Base-by-base conservation (phyloP, 768 basidiomycete genomes). In the Roridomyces roridus region DNA sequence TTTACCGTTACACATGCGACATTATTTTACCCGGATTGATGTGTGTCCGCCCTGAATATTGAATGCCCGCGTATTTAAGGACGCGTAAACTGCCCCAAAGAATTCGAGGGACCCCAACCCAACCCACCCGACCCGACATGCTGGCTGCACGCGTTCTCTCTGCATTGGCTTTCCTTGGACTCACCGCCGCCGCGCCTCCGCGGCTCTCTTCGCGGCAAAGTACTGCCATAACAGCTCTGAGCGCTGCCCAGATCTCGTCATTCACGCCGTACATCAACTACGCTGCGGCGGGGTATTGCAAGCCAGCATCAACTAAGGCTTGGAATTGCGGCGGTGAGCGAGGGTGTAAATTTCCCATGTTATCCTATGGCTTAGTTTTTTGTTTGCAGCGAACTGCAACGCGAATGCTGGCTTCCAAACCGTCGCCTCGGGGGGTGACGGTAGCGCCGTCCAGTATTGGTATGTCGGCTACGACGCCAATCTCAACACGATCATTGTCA, bases 261-360 rank as follows among this genome's bases (percentile, higher is more conserved):
- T 79, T 72, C 57, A 74, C 65, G 20, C 70, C 80, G 4, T 83
- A 75, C 64, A 73, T 77, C 0, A 68, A 66, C 42, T 81, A 76
- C 58, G 80, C 83, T 1, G 72, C 72, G 15, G 55, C 79, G 8
- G 80, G 70, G 1, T 80, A 80, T 51, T 84, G 82, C 50, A 44
- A 63, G 4, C 70, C 79, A 15, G 41, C 70, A 7, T 60, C 67
- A 26, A 81, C 79, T 4, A 49, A 74, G 23, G 67, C 72, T 31
- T 84, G 82, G 82, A 61, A 71, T 25, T 84, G 82, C 52, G 81
- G 82, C 65, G 58, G 79, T 80, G n/a, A n/a, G 45, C 8, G 75
- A 70, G 18, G n/a, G n/a, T n/a, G n/a, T n/a, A n/a, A n/a, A n/a
- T n/a, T n/a, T n/a, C n/a, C n/a, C n/a, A n/a, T n/a, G n/a, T n/a